A percentile compares a stretch with the other conserved stretches of the same genome.
phyloP scores from a whole-genome alignment of 2,329 filamentous ascomycete species.

The Pyrenophora graminea region DNA sequence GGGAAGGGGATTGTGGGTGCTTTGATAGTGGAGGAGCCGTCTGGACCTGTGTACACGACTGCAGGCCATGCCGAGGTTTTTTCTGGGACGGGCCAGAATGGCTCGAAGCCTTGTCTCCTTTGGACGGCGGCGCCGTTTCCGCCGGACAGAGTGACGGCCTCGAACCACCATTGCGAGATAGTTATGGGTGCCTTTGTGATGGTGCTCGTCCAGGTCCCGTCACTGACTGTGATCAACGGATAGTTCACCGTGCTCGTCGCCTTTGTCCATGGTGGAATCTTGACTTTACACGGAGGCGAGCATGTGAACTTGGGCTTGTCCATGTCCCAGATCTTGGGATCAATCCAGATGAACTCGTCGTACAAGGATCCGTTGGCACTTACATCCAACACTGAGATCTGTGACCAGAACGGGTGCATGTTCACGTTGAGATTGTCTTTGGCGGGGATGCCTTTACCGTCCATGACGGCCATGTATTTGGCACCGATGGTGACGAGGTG shows the following conservation, averaged over 20 bases:
- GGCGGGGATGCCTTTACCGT: background rate
- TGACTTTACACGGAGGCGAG: background rate
- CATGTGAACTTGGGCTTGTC: background rate
- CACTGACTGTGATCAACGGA: background rate
- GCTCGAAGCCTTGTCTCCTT: background rate
- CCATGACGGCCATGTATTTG: background rate
- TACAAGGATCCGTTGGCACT: background rate
- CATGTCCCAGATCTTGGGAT: background rate
- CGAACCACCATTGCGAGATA: background rate
- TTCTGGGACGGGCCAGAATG: background rate
- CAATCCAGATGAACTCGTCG: background rate
- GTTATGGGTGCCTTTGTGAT: slow-evolving; percentile 2
- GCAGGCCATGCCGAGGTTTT: background rate
- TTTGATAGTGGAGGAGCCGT: background rate
- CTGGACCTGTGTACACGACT: background rate
- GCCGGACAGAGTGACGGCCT: background rate
- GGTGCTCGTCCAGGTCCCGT: background rate
- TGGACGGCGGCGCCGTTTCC: background rate
- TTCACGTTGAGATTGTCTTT: background rate
- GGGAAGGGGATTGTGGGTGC: too few relatives aligned
- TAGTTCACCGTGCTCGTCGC: background rate
- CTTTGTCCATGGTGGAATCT: background rate
- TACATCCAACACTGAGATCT: background rate
- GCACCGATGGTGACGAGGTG: background rate
- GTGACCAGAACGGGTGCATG: background rate